These are phyloP conservation scores for Leptographium wingfieldii DNA, from an alignment of 2,329 filamentous ascomycete species.

Conservation along the genomic window DNA sequence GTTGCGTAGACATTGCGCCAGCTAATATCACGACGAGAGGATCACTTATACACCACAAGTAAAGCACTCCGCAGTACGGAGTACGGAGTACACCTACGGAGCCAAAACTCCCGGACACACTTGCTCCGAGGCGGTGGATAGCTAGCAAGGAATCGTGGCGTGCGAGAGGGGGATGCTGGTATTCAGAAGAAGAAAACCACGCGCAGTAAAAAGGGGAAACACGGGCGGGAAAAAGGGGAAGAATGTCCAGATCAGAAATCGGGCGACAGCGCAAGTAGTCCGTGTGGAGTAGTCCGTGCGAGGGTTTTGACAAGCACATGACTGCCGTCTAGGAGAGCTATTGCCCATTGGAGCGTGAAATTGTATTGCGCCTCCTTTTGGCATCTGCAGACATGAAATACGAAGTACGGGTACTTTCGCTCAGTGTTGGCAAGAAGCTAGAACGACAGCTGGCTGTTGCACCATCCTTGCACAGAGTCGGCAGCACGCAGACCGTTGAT, in stretches of 20 bases:
- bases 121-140: not conserved
- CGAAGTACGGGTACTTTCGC: not conserved
- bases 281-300: not conserved
- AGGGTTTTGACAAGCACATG: not conserved
- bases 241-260: not conserved
- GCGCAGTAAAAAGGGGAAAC: not conserved
- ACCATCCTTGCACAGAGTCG: not conserved
- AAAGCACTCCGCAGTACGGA: too few relatives aligned
- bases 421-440: not conserved
- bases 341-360: not conserved
- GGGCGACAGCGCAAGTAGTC: not conserved
- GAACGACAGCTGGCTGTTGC: not conserved
- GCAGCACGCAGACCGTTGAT: not conserved
- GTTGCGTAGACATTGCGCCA: too few relatives aligned
- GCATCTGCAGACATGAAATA: not conserved
- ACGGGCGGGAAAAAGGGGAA: not conserved
- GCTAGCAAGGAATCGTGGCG: not conserved
- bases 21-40: too few relatives aligned
- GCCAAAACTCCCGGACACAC: not conserved
- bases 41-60: too few relatives aligned
- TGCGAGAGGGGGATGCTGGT: not conserved
- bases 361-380: not conserved
- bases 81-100: not conserved
- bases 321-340: not conserved
- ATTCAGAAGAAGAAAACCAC: not conserved